These are phyloP conservation scores for Cardamine chenopodiifolia DNA, from an alignment of 345 rosid genomes.

Conservation along the genomic window DNA sequence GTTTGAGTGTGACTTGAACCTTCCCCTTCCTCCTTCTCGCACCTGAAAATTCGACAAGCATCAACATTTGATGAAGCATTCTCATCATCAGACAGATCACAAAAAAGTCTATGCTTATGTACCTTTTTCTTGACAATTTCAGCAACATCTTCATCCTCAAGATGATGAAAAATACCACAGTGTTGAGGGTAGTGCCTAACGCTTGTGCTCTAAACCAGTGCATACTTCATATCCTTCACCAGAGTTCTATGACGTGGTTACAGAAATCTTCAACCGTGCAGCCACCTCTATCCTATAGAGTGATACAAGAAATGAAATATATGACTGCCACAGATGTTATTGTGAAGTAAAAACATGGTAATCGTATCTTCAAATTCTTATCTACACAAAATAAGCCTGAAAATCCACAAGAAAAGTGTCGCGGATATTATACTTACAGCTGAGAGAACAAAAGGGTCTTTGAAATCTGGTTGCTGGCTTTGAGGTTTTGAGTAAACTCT, in stretches of 20 bases:
- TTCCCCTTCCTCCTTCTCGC: constrained; percentile 84
- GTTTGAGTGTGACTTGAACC: constrained; percentile 85
- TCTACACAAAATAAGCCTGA: not conserved
- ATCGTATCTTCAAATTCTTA: not conserved
- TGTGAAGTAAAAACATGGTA: not conserved
- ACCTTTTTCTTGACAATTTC: constrained; percentile 98
- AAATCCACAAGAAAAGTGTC: not conserved
- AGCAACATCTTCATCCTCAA: constrained; percentile 91
- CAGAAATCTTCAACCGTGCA: constrained; percentile 91
- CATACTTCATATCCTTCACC: constrained; percentile 89
- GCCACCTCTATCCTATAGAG: constrained; percentile 83
- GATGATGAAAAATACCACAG: constrained; percentile 74
- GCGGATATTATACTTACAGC: constrained; percentile 51
- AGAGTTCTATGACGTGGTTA: constrained; percentile 89
- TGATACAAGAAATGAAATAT: constrained; percentile 2
- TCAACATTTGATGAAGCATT: constrained; percentile 8
- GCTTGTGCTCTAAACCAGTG: constrained; percentile 87
- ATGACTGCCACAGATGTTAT: not conserved
- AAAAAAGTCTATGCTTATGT: not conserved
- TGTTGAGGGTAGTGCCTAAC: constrained; percentile 93
- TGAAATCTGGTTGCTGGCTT: constrained; percentile 96
- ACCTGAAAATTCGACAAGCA: constrained; percentile 53
- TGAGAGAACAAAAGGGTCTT: constrained; percentile 84
- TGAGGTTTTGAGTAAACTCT: constrained; percentile 96
- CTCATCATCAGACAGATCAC: constrained; percentile 22